Base-by-base conservation (phyloP, 805 yeast genomes). In the Saccharomycopsis schoenii region DNA sequence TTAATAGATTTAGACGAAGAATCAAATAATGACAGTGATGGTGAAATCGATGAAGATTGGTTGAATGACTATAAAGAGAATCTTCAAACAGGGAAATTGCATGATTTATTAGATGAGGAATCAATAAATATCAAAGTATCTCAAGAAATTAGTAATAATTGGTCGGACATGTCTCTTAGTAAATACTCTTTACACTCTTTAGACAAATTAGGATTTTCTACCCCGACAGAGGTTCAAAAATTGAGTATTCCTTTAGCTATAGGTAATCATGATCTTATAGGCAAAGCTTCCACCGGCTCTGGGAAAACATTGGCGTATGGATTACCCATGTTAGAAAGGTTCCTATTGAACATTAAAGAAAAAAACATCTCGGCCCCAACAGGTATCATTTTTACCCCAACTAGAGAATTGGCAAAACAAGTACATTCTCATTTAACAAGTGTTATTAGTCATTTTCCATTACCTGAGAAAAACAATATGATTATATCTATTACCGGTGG, bases 251-350 rank as follows among this genome's bases (percentile, higher is more conserved):
- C 98, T 1, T 68, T 78, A 34, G 89, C 93, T 1, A 62, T 89
- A 14, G 76, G 77, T 36, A 96, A 92, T 5, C 79, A 77, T 41
- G 98, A 94, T 73, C 82, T 94, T 3, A 84, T 94, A 66, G 99
- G 99, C 60, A 94, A 93, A 70, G 99, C 99, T 15, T 86, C 94
- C 11, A 94, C 99, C 0, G 99, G 99, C 71, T 89, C 97, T 1
- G 99, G 99, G 78, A 94, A 94, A 71, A 94, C 99, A 0, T 76
- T 92, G 61, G 99, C 99, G 0, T 94, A 89, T 71, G 97, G 97
- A 55, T 82, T 94, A 34, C 97, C 99, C 10, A 85, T 96, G 36
- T 72, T 94, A 63, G 97, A 93, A 69, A 81, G 78, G 62, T 80
- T 82, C 62, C 67, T 83, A 19, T 61, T 66, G 15, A 71, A 72